These are phyloP conservation scores for Lactifluus hygrophoroides DNA, from an alignment of 768 basidiomycete species.

Conservation along the genomic window DNA sequence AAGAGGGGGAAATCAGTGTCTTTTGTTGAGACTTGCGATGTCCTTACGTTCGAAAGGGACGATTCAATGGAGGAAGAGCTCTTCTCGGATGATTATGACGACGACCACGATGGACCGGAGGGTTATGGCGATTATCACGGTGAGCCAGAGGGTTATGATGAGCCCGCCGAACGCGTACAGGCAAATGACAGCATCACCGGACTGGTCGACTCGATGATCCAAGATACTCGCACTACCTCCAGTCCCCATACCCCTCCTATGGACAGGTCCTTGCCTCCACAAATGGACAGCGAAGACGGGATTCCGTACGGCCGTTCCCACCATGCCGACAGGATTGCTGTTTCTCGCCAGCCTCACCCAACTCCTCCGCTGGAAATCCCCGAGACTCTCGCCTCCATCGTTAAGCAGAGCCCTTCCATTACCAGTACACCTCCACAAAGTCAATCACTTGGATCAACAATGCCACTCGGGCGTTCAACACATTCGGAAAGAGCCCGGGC, in stretches of 20 bases:
- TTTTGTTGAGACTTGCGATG: conserved; percentile 73
- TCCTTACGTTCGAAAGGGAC: conserved; percentile 68
- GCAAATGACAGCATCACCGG: conserved; percentile 56
- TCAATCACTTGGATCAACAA: conserved; percentile 23
- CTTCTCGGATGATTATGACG: conserved; percentile 31
- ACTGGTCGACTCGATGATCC: conserved; percentile 64
- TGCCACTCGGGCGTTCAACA: conserved; percentile 33
- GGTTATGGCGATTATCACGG: conserved; percentile 13
- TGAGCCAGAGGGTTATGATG: conserved; percentile 15
- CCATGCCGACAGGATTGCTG: conserved; percentile 46
- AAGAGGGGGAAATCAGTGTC: conserved; percentile 70
- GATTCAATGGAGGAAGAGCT: conserved; percentile 37
- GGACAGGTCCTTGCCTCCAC: conserved; percentile 37
- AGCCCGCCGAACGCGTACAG: conserved; percentile 17
- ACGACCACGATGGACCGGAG: conserved; percentile 19
- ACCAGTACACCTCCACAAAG: conserved; percentile 17
- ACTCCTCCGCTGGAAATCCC: conserved; percentile 19
- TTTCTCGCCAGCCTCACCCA: conserved; percentile 28
- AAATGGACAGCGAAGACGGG: conserved; percentile 55
- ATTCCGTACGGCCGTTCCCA: conserved; percentile 56
- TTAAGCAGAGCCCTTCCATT: conserved; percentile 18
- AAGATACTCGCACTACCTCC: conserved; percentile 31
- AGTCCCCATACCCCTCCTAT: conserved; percentile 36
- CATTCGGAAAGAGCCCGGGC: conserved; percentile 30
- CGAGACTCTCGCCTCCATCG: background rate